phyloP scores from a whole-genome alignment of 2,329 filamentous ascomycete genomes.

The Neospermospora avenae region DNA sequence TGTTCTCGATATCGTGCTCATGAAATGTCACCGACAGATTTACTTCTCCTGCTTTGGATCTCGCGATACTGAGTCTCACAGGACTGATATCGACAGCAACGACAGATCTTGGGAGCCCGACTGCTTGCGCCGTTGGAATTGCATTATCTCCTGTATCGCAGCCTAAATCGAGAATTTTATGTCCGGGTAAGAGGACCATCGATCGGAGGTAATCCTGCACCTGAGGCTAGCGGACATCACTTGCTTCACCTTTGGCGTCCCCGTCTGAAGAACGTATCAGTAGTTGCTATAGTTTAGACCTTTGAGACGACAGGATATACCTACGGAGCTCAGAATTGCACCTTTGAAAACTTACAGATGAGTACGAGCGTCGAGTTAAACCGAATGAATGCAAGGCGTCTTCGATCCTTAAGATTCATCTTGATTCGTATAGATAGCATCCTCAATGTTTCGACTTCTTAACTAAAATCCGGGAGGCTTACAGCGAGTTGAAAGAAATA shows the following conservation, averaged over 20 bases:
- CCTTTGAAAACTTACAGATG: background rate
- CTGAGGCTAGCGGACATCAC: slow-evolving; percentile 15
- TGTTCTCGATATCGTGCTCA: slow-evolving; percentile 14
- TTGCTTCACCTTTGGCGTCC: background rate
- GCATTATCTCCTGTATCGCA: slow-evolving; percentile 20
- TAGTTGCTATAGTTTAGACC: background rate
- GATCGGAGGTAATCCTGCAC: slow-evolving; percentile 18
- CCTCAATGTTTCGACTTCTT: background rate
- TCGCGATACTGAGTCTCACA: slow-evolving; percentile 12
- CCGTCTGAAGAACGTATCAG: slow-evolving; percentile 5
- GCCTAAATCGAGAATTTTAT: slow-evolving; percentile 19
- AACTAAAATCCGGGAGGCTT: background rate
- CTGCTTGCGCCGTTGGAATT: slow-evolving; percentile 9
- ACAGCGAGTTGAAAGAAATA: no score
- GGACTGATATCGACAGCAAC: slow-evolving; percentile 20
- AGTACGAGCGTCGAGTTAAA: slow-evolving; percentile 21
- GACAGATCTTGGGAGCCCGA: slow-evolving; percentile 12
- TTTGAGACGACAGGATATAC: background rate
- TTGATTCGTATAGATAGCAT: background rate
- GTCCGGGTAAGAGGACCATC: slow-evolving; percentile 12
- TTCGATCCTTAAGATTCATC: background rate
- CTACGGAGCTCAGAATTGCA: background rate
- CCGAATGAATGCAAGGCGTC: slow-evolving; percentile 11
- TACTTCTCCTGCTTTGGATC: slow-evolving; percentile 10
- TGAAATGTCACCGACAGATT: slow-evolving; percentile 8